Base-by-base conservation (phyloP, 1,139 yeast genomes). In the Meyerozyma smithsonii region DNA sequence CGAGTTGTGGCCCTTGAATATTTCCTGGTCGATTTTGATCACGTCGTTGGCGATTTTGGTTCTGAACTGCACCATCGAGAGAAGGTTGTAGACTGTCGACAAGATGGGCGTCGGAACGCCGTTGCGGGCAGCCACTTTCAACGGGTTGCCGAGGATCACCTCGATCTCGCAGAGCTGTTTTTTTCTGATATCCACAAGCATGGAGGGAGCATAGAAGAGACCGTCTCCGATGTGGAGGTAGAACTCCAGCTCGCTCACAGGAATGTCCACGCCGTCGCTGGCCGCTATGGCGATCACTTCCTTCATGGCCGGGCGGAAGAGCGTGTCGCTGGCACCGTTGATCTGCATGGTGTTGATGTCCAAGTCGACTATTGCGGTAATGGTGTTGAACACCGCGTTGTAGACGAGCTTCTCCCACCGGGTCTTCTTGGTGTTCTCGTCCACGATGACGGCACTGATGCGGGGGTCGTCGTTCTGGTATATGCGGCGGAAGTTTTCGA, bases 401-500 rank as follows among this genome's bases (percentile, higher is more conserved):
- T 84, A 84, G 17, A 84, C 71, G 41, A 85, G 67, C 55, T 85
- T 85, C 44, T 77, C 68, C 94, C 94, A 85, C 55, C 95, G 66
- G 5, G 79, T 69, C 50, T 62, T 65, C 45, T 74, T 72, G 12
- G 73, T 78, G 46, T 77, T 61, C 11, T 57, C 61, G 51, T 81
- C 84, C 32, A 72, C 59, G 8, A 54, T 52, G 36, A 75, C 69
- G 7, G 54, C 49, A 49, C 77, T 79, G 46, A 34, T 34, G 36
- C 12, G 12, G 14, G 16, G 4, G 19, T 56, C 56, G 1, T 53
- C 69, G 39, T 72, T 71, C 35, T 58, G 59, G 56, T 84, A 83
- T 5, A 82, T 51, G 2, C 63, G 64, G 6, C 73, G 67, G 51
- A 81, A 81, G 42, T 65, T 61, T 20, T 65, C 36, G 18, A 11